A percentile compares a stretch with the other conserved stretches of the same genome.
Evolutionary conservation across 441 rosid genomes (phyloP).

Genomic region (Omphalea diandra): DNA sequence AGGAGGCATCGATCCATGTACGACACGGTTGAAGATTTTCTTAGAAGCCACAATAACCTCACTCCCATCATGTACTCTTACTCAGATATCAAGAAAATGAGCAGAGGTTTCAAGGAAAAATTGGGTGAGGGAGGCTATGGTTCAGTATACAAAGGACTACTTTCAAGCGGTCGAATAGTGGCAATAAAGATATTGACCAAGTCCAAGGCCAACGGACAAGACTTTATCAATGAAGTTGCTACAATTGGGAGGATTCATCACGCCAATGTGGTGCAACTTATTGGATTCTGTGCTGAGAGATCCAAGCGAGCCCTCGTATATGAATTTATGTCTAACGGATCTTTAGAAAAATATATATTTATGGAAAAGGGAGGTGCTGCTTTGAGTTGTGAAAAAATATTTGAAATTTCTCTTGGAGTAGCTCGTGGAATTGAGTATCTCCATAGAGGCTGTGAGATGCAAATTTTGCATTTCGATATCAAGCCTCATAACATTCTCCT

Average conservation of each 20-base stretch:
- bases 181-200: conserved; percentile 20
- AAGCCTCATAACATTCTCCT: conserved; percentile 26
- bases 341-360: conserved; percentile 25
- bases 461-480: conserved; percentile 27
- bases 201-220: conserved; percentile 23
- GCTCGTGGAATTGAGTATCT: conserved; percentile 28
- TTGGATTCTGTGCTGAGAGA: conserved; percentile 27
- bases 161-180: conserved; percentile 18
- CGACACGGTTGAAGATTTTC: conserved; percentile 19
- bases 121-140: conserved; percentile 30
- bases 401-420: conserved; percentile 16
- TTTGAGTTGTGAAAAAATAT: conserved; percentile 20
- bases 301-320: conserved; percentile 24
- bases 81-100: conserved; percentile 25
- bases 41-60: conserved; percentile 14
- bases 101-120: conserved; percentile 20
- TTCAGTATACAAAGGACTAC: conserved; percentile 21
- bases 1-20: conserved; percentile 19
- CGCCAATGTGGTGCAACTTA: conserved; percentile 19
- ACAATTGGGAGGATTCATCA: conserved; percentile 26
- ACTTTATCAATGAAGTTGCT: conserved; percentile 28
- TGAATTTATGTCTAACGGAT: conserved; percentile 28
- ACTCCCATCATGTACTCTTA: conserved; percentile 24
- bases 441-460: conserved; percentile 29
- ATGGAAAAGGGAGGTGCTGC: neutral